These are phyloP conservation scores for Poa pratensis DNA, from an alignment of 176 grass and related monocot genomes.

Conservation along the genomic window DNA sequence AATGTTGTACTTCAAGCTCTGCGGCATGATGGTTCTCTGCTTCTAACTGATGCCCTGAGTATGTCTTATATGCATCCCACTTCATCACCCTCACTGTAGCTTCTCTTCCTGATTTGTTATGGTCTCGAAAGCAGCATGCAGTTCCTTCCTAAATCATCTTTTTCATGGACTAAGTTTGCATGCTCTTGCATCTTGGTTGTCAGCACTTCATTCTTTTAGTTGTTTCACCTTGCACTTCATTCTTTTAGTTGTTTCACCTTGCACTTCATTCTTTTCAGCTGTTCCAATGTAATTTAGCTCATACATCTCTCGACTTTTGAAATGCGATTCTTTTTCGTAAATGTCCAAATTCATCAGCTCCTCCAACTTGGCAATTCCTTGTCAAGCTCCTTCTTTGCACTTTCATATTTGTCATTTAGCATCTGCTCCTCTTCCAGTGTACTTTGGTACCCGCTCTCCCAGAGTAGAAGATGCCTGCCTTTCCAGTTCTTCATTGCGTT, in stretches of 20 bases:
- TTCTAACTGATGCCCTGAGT: conserved; percentile 56
- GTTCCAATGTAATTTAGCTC: conserved; percentile 59
- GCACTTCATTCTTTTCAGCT: too few relatives aligned
- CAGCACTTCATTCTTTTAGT: conserved; percentile 69
- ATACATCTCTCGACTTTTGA: conserved; percentile 84
- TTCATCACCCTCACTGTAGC: conserved; percentile 70
- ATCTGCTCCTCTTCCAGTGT: conserved; percentile 63
- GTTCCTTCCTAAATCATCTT: conserved; percentile 67
- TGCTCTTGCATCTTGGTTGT: conserved; percentile 67
- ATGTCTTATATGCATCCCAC: conserved; percentile 72
- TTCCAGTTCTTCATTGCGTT: conserved; percentile 62
- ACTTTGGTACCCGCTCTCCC: conserved; percentile 56
- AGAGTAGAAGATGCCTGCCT: conserved; percentile 56
- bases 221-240: conserved; percentile 57
- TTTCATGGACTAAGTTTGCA: conserved; percentile 55
- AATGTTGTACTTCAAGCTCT: conserved; percentile 60
- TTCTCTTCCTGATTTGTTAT: conserved; percentile 86
- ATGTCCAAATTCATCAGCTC: conserved; percentile 71
- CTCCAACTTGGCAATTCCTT: conserved; percentile 63
- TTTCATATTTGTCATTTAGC: conserved; percentile 65
- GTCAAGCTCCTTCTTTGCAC: conserved; percentile 67
- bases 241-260: too few relatives aligned
- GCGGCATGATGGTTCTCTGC: conserved; percentile 41
- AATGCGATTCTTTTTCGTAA: conserved; percentile 73
- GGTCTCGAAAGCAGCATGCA: conserved; percentile 69